Conservation (phyloP, 768 basidiomycete genomes). For the Podaxis rugospora region DNA sequence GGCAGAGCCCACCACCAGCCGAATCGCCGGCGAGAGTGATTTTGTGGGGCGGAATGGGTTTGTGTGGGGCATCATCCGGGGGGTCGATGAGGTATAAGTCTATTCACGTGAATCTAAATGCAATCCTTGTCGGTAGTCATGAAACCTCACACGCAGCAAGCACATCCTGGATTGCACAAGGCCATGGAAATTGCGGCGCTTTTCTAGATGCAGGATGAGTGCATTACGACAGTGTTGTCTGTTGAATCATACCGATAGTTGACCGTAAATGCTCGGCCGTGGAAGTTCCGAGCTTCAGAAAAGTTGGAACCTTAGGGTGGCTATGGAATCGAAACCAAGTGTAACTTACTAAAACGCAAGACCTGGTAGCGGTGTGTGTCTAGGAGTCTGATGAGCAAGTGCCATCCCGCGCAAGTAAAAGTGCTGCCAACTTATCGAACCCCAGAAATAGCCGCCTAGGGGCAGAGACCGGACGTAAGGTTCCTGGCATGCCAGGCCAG, state of each 20-base stretch:
- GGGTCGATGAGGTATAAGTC: constrained; percentile 75
- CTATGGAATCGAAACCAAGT: neutral
- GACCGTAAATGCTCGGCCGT: constrained; percentile 61
- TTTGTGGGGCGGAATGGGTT: constrained; percentile 57
- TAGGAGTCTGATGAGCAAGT: constrained; percentile 14
- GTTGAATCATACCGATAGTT: constrained; percentile 37
- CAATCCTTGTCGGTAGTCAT: neutral
- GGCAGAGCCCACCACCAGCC: constrained; percentile 66
- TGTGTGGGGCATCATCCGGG: constrained; percentile 59
- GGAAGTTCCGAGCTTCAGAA: constrained; percentile 58
- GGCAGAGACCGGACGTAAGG: neutral
- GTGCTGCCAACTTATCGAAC: constrained; percentile 50
- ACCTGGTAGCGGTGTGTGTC: constrained; percentile 62
- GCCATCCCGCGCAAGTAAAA: neutral
- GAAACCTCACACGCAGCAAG: constrained; percentile 59
- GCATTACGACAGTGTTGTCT: neutral
- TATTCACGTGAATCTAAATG: constrained; percentile 16
- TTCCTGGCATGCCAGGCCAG: neutral
- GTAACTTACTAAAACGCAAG: constrained; percentile 44
- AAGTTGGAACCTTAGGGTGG: neutral
- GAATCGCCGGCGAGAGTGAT: constrained; percentile 79
- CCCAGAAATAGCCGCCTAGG: constrained; percentile 63
- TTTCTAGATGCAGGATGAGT: constrained; percentile 38
- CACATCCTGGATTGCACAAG: constrained; percentile 71
- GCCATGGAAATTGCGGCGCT: constrained; percentile 84